These are phyloP conservation scores for Penicillium sp. DNA, from an alignment of 2,329 filamentous ascomycete species.

Conservation along the genomic window DNA sequence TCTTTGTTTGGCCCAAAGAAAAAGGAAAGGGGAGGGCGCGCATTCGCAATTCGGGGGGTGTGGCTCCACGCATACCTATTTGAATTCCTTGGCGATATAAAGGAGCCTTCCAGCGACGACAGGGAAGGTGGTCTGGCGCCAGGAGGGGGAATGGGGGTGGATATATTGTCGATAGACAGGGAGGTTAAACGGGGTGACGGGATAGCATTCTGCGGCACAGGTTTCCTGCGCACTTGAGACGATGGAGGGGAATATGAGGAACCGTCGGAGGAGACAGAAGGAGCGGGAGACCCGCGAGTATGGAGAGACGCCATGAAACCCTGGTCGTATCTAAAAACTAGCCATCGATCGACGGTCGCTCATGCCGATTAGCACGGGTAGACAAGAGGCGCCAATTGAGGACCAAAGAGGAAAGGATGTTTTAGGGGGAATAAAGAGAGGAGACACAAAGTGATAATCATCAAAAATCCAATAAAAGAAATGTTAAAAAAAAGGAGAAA, in stretches of 20 bases:
- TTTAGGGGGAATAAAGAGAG: slow-evolving; percentile 11
- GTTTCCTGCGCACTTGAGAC: slow-evolving; percentile 51
- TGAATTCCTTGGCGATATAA: slow-evolving; percentile 37
- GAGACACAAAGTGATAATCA: slow-evolving; percentile 7
- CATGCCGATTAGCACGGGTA: slow-evolving; percentile 24
- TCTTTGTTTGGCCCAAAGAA: background rate
- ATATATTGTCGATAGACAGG: slow-evolving; percentile 28
- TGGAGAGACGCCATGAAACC: slow-evolving; percentile 23
- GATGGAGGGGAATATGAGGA: slow-evolving; percentile 43
- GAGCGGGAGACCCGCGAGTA: slow-evolving; percentile 21
- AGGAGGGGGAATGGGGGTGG: slow-evolving; percentile 18
- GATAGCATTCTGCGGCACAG: slow-evolving; percentile 53
- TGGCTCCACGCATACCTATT: slow-evolving; percentile 38
- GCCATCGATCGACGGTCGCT: slow-evolving; percentile 26
- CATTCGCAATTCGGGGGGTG: background rate
- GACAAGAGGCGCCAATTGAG: slow-evolving; percentile 17
- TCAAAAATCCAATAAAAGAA: slow-evolving; percentile 5
- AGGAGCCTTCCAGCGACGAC: slow-evolving; percentile 28
- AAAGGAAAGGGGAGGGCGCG: slow-evolving; percentile 3
- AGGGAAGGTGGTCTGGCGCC: slow-evolving; percentile 20
- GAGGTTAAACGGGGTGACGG: slow-evolving; percentile 22
- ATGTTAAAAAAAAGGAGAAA: background rate
- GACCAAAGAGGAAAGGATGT: slow-evolving; percentile 25
- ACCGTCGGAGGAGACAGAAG: slow-evolving; percentile 29
- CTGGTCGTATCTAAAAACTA: slow-evolving; percentile 23